A percentile compares a stretch with the other conserved stretches of the same genome.
Evolutionary conservation across 1,284 basidiomycete species (phyloP).

Genomic region (Irpex sp.): DNA sequence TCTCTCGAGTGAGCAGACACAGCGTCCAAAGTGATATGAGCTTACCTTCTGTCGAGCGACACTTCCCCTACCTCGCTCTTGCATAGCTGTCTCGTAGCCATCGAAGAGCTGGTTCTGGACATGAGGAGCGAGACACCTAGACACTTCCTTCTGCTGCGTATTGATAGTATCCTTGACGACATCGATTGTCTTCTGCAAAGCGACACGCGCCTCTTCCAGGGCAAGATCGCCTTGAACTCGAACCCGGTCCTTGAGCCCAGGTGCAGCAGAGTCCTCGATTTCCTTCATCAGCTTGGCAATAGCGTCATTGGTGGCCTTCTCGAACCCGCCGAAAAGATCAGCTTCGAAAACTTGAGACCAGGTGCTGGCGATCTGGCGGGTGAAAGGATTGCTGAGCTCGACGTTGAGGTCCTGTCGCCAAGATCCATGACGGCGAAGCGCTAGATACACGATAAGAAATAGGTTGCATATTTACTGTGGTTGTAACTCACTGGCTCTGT

Average conservation of each 20-base stretch:
- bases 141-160: slow-evolving; percentile 56
- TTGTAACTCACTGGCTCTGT: neutral
- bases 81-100: slow-evolving; percentile 50
- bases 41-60: slow-evolving; percentile 58
- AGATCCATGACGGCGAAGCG: slow-evolving; percentile 51
- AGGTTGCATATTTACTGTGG: neutral
- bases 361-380: slow-evolving; percentile 51
- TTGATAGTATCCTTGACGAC: slow-evolving; percentile 47
- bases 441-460: slow-evolving; percentile 22
- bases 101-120: slow-evolving; percentile 46
- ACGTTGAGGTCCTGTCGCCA: slow-evolving; percentile 57
- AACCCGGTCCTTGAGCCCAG: neutral
- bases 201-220: slow-evolving; percentile 47
- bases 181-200: slow-evolving; percentile 45
- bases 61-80: slow-evolving; percentile 50
- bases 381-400: slow-evolving; percentile 55
- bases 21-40: neutral
- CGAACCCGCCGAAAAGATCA: slow-evolving; percentile 52
- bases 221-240: slow-evolving; percentile 35
- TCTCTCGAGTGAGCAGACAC: neutral
- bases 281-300: slow-evolving; percentile 29
- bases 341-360: slow-evolving; percentile 60
- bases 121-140: slow-evolving; percentile 53
- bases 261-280: neutral
- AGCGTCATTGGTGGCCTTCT: slow-evolving; percentile 31